Evolutionary conservation across 495 filamentous ascomycete species (phyloP).

Genomic region (Oidiodendron maius): DNA sequence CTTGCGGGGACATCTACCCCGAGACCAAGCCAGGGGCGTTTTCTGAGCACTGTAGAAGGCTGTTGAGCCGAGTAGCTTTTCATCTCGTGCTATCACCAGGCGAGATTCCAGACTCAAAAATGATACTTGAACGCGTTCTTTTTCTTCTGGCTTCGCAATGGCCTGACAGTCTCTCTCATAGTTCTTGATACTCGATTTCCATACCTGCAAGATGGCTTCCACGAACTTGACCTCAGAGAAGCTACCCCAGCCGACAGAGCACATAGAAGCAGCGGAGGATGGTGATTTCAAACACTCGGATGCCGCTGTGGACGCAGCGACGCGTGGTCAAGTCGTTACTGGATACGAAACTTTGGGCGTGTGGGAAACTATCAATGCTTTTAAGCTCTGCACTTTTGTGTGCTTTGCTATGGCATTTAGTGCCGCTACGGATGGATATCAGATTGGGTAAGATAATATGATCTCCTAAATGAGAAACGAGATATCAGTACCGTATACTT

Average conservation of each 20-base stretch:
- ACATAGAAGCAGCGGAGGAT: conserved; percentile 1
- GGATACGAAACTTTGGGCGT: conserved; percentile 7
- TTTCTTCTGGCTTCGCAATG: too few species aligned
- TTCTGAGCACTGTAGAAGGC: too few species aligned
- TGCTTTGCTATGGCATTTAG: conserved; percentile 6
- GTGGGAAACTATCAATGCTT: conserved; percentile 15
- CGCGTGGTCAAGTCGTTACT: conserved; percentile 6
- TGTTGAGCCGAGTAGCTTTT: too few species aligned
- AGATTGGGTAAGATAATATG: conserved; percentile 10
- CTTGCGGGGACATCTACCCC: too few species aligned
- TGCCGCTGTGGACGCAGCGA: not conserved
- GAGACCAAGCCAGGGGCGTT: too few species aligned
- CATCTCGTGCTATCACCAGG: too few species aligned
- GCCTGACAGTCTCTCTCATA: too few species aligned
- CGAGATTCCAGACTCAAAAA: too few species aligned
- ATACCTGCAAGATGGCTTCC: too few species aligned
- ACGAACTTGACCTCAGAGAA: conserved; percentile 1
- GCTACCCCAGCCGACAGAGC: not conserved
- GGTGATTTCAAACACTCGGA: conserved; percentile 1
- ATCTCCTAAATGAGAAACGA: not conserved
- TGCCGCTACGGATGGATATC: conserved; percentile 15
- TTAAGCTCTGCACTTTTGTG: conserved; percentile 8
- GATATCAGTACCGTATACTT: not conserved
- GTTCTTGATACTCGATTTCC: too few species aligned
- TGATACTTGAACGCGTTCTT: too few species aligned